A percentile compares a stretch with the other conserved stretches of the same genome.
Conservation (phyloP, 768 basidiomycete species). For the Mrakia frigida region DNA sequence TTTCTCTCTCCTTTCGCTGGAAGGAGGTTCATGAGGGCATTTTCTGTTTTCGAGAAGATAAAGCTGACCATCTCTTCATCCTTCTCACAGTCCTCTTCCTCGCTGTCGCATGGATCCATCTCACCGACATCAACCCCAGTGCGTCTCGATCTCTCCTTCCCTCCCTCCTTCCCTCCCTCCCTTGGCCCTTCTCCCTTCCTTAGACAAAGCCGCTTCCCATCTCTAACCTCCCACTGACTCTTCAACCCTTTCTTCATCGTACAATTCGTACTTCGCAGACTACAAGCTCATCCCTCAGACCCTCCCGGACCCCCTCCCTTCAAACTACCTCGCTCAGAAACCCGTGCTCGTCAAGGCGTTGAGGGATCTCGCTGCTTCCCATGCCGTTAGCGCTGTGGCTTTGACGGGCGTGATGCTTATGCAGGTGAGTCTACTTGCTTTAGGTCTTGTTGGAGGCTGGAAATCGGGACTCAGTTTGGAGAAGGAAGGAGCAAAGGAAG, state of each 20-base stretch:
- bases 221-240: background rate
- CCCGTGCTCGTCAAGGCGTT: conserved; percentile 37
- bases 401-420: conserved; percentile 45
- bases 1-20: conserved; percentile 13
- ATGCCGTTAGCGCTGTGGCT: conserved; percentile 44
- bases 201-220: background rate
- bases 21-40: no score
- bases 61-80: background rate
- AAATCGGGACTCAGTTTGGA: no score
- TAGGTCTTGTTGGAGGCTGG: background rate
- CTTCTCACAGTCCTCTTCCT: conserved; percentile 27
- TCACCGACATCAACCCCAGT: conserved; percentile 28
- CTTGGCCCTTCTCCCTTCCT: background rate
- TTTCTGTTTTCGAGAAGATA: background rate
- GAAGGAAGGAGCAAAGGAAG: background rate
- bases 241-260: background rate
- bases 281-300: conserved; percentile 38
- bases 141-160: background rate
- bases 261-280: conserved; percentile 28
- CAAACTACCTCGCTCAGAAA: conserved; percentile 33
- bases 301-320: conserved; percentile 31
- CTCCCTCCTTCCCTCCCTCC: conserved; percentile 14
- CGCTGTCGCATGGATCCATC: conserved; percentile 19
- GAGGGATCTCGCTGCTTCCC: conserved; percentile 42
- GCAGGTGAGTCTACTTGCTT: conserved; percentile 39